These are phyloP conservation scores for Candida orba DNA, from an alignment of 805 yeast species.

Conservation along the genomic window DNA sequence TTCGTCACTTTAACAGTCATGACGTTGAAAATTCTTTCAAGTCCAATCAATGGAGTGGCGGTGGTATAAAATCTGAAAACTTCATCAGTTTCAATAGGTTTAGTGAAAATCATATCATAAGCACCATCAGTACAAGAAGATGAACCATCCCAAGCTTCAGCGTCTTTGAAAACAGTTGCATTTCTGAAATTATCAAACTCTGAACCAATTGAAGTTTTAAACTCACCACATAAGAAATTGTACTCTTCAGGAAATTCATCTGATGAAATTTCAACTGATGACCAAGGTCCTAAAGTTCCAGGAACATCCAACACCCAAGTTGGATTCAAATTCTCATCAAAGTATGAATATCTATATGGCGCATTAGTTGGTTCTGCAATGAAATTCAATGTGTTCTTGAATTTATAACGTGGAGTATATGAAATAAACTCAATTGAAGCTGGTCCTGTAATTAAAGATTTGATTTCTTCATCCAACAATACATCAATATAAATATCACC, in stretches of 20 bases:
- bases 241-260: slow-evolving; percentile 1
- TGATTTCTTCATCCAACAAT: slow-evolving; percentile 1
- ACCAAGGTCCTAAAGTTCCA: slow-evolving; percentile 5
- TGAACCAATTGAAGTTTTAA: slow-evolving; percentile 3
- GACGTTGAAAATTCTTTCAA: neutral
- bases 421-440: slow-evolving; percentile 1
- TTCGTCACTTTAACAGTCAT: neutral
- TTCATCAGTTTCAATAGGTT: neutral
- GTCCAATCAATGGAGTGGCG: neutral
- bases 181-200: slow-evolving; percentile 5
- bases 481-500: slow-evolving; percentile 6
- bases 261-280: neutral
- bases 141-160: neutral
- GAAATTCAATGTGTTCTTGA: slow-evolving; percentile 1
- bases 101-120: neutral
- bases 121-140: neutral
- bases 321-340: slow-evolving; percentile 1
- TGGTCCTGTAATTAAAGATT: slow-evolving; percentile 1
- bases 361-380: slow-evolving; percentile 3
- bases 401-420: slow-evolving; percentile 5
- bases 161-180: slow-evolving; percentile 1
- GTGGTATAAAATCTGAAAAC: neutral
- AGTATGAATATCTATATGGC: slow-evolving; percentile 5
- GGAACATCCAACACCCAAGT: slow-evolving; percentile 9
- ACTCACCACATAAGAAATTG: slow-evolving; percentile 2